A percentile compares a stretch with the other conserved stretches of the same genome.
These are phyloP conservation scores for Blastobotrys aristatus DNA, from an alignment of 1,139 yeast species.

Conservation along the genomic window DNA sequence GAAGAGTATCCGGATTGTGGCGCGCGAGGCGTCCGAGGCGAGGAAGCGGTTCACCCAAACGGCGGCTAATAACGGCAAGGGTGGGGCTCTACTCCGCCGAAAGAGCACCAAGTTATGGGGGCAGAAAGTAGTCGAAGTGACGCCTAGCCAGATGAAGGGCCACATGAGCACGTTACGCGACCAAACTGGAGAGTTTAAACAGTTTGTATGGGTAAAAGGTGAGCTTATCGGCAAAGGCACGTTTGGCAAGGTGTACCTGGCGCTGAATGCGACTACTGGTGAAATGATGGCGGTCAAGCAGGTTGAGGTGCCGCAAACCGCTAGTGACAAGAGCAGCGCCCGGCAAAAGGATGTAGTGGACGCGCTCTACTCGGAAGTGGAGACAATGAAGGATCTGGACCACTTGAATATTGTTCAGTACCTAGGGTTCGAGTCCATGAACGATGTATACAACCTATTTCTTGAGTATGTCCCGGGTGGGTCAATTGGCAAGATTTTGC, in stretches of 20 bases:
- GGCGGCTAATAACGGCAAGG: conserved; percentile 18
- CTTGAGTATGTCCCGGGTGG: conserved; percentile 98
- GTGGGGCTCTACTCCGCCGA: conserved; percentile 48
- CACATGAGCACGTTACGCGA: conserved; percentile 49
- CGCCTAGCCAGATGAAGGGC: conserved; percentile 42
- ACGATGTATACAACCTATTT: conserved; percentile 73
- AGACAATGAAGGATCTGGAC: conserved; percentile 89
- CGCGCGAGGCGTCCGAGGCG: conserved; percentile 78
- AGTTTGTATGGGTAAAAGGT: conserved; percentile 97
- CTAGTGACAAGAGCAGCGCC: conserved; percentile 42
- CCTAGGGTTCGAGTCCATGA: conserved; percentile 80
- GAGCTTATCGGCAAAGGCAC: conserved; percentile 95
- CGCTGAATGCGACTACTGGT: conserved; percentile 92
- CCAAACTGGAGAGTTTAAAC: conserved; percentile 65
- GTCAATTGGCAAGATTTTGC: conserved; percentile 80
- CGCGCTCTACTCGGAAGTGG: conserved; percentile 86
- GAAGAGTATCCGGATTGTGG: conserved; percentile 88
- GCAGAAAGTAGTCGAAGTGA: conserved; percentile 84
- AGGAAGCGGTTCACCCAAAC: conserved; percentile 39
- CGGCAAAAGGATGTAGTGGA: conserved; percentile 59
- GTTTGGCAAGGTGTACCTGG: conserved; percentile 92
- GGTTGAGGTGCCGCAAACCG: conserved; percentile 60
- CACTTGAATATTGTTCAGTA: conserved; percentile 94
- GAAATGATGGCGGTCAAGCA: conserved; percentile 99
- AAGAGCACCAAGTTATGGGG: conserved; percentile 98